Base-by-base conservation (phyloP, 1,284 basidiomycete species). In the Ustilago shanxiensis region DNA sequence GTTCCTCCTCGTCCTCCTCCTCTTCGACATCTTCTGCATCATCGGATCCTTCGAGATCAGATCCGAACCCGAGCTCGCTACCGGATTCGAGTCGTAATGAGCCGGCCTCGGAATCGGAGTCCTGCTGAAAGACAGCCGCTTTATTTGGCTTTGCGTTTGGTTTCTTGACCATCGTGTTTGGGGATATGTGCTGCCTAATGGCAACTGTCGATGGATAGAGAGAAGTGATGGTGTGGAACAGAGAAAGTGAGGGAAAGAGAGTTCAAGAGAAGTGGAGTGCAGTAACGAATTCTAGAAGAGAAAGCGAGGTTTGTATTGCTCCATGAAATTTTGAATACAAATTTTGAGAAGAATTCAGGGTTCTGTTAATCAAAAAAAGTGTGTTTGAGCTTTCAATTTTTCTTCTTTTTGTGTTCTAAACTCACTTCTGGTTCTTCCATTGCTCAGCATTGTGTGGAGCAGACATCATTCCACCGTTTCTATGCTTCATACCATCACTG, bases 81-180 rank as follows among this genome's bases (percentile, higher is more conserved):
- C 47, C 65, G 1, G 71, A 66, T 7, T 44, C 56, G 24, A 74
- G 60, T 20, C 69, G 35, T 5, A 70, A 29, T 1, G 66, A 63
- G n/a, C 59, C 66, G 10, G n/a, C 61, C 20, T 76, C 66, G 1
- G 65, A 67, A 2, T 77, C 71, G 18, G 71, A 77, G 20, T 73
- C 71, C 39, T 72, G 70, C 49, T 77, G 66, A 51, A 77, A 76
- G 13, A 66, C 68, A 0, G 72, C 53, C 10, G 72, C 49, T 8
- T 63, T 49, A 20, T 52, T 47, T 4, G 53, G 39, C 18, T 22
- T 41, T 31, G 44, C 55, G 13, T 24, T 18, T 35, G 50, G 24
- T 33, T 41, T 41, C 45, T 47, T 66, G 6, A 47, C 60, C 69
- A 72, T 72, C 59, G 11, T 52, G 53, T 22, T 33, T n/a, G 47